A percentile compares a stretch with the other conserved stretches of the same genome.
Evolutionary conservation across 2,329 filamentous ascomycete species (phyloP).

Genomic region (Aspergillus caelatus): DNA sequence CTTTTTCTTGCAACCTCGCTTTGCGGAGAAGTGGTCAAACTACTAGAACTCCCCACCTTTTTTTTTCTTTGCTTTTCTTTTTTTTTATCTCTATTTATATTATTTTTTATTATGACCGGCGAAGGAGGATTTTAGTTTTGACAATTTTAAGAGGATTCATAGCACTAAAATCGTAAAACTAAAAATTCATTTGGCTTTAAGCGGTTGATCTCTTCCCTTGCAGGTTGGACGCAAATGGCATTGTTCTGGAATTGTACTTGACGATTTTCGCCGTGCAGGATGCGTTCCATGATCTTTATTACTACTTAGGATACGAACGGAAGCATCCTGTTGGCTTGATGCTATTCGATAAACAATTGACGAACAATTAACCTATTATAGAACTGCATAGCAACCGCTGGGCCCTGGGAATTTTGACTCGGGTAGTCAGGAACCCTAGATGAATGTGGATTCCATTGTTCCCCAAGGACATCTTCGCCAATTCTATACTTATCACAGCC

Average conservation of each 20-base stretch:
- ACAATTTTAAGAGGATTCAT: not conserved
- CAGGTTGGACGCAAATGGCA: not conserved
- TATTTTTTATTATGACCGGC: not conserved
- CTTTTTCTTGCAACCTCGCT: constrained; percentile 14
- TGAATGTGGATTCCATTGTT: not conserved
- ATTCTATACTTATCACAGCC: not conserved
- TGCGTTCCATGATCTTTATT: not conserved
- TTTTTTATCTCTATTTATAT: not conserved
- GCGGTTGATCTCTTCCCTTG: not conserved
- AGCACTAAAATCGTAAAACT: not conserved
- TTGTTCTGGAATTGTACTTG: not conserved
- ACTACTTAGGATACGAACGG: not conserved
- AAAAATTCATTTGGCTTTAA: not conserved
- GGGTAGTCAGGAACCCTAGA: not conserved
- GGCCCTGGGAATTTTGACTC: not conserved
- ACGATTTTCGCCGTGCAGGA: not conserved
- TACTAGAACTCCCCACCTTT: constrained; percentile 3
- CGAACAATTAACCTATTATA: not conserved
- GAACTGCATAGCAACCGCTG: not conserved
- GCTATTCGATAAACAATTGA: not conserved
- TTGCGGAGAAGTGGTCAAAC: not conserved
- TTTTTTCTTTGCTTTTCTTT: not conserved
- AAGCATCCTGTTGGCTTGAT: not conserved
- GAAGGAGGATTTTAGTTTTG: not conserved
- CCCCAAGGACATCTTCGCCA: not conserved